Evolutionary conservation across 2,329 filamentous ascomycete genomes (phyloP), one percentile per base, ranked within the genome.

Genomic region (Colletotrichum costaricense): DNA sequence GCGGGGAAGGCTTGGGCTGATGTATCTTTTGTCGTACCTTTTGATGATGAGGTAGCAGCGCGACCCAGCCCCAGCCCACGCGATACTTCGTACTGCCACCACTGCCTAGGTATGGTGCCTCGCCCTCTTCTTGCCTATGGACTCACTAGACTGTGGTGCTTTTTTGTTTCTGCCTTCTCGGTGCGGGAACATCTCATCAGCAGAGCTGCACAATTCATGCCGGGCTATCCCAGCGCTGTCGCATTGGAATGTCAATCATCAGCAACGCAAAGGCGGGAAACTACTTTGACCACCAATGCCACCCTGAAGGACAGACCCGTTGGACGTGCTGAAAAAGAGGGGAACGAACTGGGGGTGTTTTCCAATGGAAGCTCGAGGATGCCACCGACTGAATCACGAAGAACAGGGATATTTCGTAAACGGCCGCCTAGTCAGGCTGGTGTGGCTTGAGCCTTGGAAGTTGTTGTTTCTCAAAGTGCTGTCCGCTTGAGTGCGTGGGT

Each of bases 321-420:
- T 58, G 24, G 55, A 55, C 59, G 59, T 69, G 66, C 42, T 69
- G 54, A 24, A 42, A 68, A 58, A 72, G 65, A 63, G 69, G 65
- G 54, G 54, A 58, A 54, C 11, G 38, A 28, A 46, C 49, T 59
- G 6, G 52, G 68, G 65, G 14, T 57, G 22, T 58, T 42, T 63
- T 63, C 69, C 69, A 72, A 68, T 68, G 24, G 49, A n/a, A 58
- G 30, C 49, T 30, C 30, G 42, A 63, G 42, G 8, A 72, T 26
- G 49, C 46, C 42, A 35, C 26, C 30, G n/a, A 30, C 33, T n/a
- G 30, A 22, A 67, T 19, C 38, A 28, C 30, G 8, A 56, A 46
- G 54, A 24, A 26, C 30, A 69, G 59, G 14, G 26, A 9, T 42
- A 4, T n/a, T 9, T 24, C 24, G 56, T 24, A 19, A 58, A 28